Conservation (phyloP, 805 yeast genomes). For the Lachancea sp. region DNA sequence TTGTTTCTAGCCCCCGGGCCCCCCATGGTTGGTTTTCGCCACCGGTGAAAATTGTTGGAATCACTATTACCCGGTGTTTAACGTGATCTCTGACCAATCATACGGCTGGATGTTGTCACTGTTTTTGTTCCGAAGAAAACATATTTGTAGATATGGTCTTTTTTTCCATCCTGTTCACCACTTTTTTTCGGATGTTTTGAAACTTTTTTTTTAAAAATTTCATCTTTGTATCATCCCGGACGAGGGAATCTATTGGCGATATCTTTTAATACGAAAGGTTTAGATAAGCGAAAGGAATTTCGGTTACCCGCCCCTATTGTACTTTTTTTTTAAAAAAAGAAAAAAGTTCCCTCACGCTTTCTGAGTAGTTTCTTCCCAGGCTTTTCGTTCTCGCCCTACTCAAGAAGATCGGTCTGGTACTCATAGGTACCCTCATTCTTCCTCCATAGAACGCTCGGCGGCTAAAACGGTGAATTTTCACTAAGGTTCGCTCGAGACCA, state of each 20-base stretch:
- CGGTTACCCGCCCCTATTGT: too few relatives aligned
- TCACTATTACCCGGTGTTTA: constrained; percentile 16
- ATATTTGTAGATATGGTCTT: constrained; percentile 15
- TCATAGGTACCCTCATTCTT: too few relatives aligned
- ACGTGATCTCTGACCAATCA: constrained; percentile 21
- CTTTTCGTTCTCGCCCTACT: too few relatives aligned
- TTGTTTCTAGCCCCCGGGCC: not conserved
- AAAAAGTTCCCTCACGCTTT: too few relatives aligned
- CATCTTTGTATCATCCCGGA: constrained; percentile 3
- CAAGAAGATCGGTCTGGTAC: too few relatives aligned
- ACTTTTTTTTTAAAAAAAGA: too few relatives aligned
- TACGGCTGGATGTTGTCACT: constrained; percentile 5
- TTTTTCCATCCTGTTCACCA: constrained; percentile 23
- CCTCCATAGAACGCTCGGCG: too few relatives aligned
- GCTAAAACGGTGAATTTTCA: too few relatives aligned
- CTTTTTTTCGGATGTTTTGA: constrained; percentile 15
- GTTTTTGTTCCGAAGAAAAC: constrained; percentile 7
- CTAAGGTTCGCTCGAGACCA: too few relatives aligned
- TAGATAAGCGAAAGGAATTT: too few relatives aligned
- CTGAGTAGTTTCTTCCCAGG: too few relatives aligned
- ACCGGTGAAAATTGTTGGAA: not conserved
- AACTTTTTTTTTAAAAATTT: not conserved
- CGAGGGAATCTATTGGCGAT: not conserved
- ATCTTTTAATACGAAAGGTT: constrained; percentile 5
- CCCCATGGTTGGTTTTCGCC: not conserved